Percentiles rank a stretch among this genome's conserved stretches.
Evolutionary conservation across 768 basidiomycete species (phyloP).

Genomic region (Termitomyces sp.): DNA sequence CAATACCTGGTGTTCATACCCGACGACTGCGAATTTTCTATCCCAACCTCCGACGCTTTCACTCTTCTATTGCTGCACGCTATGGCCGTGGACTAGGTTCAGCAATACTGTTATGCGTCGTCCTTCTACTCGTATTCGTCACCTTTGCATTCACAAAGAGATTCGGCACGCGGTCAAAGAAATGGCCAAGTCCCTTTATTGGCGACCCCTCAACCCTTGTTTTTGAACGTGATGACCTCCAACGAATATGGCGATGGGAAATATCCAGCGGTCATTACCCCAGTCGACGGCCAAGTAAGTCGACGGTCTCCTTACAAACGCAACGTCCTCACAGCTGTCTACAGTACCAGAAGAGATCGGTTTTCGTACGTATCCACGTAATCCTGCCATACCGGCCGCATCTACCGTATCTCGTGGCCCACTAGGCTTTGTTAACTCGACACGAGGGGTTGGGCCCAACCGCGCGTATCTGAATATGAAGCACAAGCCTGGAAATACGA

Average conservation of each 20-base stretch:
- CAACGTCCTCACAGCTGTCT: constrained; percentile 6
- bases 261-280: constrained; percentile 92
- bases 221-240: constrained; percentile 72
- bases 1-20: constrained; percentile 53
- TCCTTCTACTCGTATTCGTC: constrained; percentile 36
- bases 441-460: constrained; percentile 71
- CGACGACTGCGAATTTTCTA: constrained; percentile 54
- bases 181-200: constrained; percentile 54
- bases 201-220: constrained; percentile 69
- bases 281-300: constrained; percentile 70
- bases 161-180: constrained; percentile 56
- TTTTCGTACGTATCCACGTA: constrained; percentile 49
- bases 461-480: constrained; percentile 75
- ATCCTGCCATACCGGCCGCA: constrained; percentile 70
- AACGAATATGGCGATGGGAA: constrained; percentile 95
- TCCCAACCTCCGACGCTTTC: constrained; percentile 57
- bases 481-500: constrained; percentile 53
- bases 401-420: constrained; percentile 41
- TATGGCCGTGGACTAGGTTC: constrained; percentile 57
- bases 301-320: not conserved
- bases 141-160: constrained; percentile 57
- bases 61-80: constrained; percentile 49
- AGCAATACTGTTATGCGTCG: constrained; percentile 41
- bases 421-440: constrained; percentile 34
- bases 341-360: constrained; percentile 71